These are phyloP conservation scores for Beauveria brongniartii DNA, from an alignment of 2,329 filamentous ascomycete species.

Conservation along the genomic window DNA sequence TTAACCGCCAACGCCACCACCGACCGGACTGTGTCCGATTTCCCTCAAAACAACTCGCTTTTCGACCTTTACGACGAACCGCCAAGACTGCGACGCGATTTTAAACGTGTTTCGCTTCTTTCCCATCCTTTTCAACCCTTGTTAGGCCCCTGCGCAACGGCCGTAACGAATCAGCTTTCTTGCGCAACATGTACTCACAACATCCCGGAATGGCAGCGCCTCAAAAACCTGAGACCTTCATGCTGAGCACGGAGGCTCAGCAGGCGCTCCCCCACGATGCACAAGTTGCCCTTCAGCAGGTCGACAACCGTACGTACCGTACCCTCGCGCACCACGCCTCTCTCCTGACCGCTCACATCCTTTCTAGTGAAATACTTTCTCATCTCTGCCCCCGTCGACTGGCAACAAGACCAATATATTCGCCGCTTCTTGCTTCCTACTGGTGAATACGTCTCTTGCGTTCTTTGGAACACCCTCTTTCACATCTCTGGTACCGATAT, in stretches of 20 bases:
- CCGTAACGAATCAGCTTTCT: background rate
- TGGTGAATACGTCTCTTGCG: slow-evolving; percentile 97
- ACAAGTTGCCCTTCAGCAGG: slow-evolving; percentile 94
- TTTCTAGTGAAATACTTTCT: slow-evolving; percentile 93
- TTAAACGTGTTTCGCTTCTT: background rate
- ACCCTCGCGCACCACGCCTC: background rate
- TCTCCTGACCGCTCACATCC: background rate
- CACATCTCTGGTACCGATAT: slow-evolving; percentile 99
- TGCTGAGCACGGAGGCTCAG: slow-evolving; percentile 95
- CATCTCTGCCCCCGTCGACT: slow-evolving; percentile 96
- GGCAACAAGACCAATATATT: slow-evolving; percentile 94
- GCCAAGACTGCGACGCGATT: background rate
- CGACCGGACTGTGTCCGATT: slow-evolving; percentile 12
- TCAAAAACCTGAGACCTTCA: slow-evolving; percentile 97
- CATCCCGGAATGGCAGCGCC: slow-evolving; percentile 82
- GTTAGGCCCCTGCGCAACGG: slow-evolving; percentile 8
- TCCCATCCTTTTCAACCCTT: background rate
- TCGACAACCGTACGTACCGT: slow-evolving; percentile 81
- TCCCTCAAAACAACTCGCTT: background rate
- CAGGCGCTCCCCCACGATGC: slow-evolving; percentile 93
- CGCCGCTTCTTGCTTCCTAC: slow-evolving; percentile 90
- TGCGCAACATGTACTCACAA: slow-evolving; percentile 64
- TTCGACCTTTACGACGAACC: background rate
- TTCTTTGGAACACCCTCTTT: slow-evolving; percentile 97
- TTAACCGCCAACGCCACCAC: slow-evolving; percentile 13